These are phyloP conservation scores for Apiospora phragmitis DNA, from an alignment of 2,329 filamentous ascomycete species.

Conservation along the genomic window DNA sequence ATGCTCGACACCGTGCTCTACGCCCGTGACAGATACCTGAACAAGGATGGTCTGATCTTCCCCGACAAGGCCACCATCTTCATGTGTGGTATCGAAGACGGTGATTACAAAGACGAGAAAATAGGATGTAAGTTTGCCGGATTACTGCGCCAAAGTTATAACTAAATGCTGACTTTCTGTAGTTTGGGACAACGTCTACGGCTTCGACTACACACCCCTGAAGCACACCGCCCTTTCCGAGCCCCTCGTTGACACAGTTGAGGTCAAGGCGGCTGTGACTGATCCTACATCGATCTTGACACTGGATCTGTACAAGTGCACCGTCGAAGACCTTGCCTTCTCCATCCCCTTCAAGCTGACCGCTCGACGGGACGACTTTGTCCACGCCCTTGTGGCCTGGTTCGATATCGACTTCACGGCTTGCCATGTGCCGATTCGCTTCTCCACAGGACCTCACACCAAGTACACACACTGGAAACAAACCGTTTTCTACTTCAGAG, in stretches of 20 bases:
- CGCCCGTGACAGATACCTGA: slow-evolving; percentile 88
- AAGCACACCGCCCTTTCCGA: slow-evolving; percentile 93
- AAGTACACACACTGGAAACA: slow-evolving; percentile 99
- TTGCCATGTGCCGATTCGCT: slow-evolving; percentile 96
- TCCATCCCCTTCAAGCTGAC: slow-evolving; percentile 73
- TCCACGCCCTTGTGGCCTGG: slow-evolving; percentile 96
- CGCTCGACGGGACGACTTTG: slow-evolving; percentile 85
- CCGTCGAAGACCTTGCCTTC: slow-evolving; percentile 80
- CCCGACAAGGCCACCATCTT: slow-evolving; percentile 98
- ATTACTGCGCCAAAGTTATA: neutral
- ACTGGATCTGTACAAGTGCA: slow-evolving; percentile 92
- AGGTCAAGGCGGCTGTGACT: slow-evolving; percentile 94
- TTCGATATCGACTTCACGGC: slow-evolving; percentile 99
- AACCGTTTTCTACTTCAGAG: slow-evolving; percentile 95
- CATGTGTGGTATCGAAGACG: slow-evolving; percentile 95
- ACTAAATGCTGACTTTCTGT: neutral
- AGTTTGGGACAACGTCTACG: slow-evolving; percentile 99
- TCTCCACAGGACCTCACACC: slow-evolving; percentile 95
- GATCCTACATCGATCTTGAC: slow-evolving; percentile 84
- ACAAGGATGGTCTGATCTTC: slow-evolving; percentile 89
- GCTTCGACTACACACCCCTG: slow-evolving; percentile 93
- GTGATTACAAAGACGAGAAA: slow-evolving; percentile 99
- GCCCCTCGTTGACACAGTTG: slow-evolving; percentile 95
- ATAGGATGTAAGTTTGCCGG: slow-evolving; percentile 78
- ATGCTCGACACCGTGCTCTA: slow-evolving; percentile 99